phyloP scores from a whole-genome alignment of 2,329 filamentous ascomycete species.

The Diaporthe destruens region DNA sequence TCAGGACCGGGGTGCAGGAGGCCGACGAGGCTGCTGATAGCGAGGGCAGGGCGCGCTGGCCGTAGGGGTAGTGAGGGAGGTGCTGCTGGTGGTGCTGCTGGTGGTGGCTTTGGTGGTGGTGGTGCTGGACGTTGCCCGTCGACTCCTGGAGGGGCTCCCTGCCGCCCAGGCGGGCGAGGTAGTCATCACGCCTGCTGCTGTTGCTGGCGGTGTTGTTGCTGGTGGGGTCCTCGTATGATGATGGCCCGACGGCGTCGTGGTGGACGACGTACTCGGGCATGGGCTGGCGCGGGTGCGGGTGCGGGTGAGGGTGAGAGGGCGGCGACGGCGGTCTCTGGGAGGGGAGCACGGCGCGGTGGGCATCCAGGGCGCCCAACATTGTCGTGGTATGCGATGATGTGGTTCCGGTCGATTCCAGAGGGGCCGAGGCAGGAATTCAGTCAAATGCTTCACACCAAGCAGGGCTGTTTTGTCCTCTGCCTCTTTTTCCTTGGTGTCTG shows the following conservation, averaged over 20 bases:
- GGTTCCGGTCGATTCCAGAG: slow-evolving; percentile 11
- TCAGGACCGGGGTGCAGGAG: slow-evolving; percentile 41
- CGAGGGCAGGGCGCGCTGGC: slow-evolving; percentile 38
- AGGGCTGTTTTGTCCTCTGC: not conserved
- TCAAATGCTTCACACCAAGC: slow-evolving; percentile 24
- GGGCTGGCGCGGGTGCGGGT: slow-evolving; percentile 39
- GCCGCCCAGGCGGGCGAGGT: slow-evolving; percentile 30
- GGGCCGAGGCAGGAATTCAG: slow-evolving; percentile 47
- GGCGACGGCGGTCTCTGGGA: slow-evolving; percentile 57
- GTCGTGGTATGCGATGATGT: slow-evolving; percentile 42
- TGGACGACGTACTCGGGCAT: slow-evolving; percentile 35
- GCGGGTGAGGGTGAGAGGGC: slow-evolving; percentile 55
- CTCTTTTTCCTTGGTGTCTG: not conserved
- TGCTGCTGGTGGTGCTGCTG: slow-evolving; percentile 58
- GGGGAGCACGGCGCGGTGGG: slow-evolving; percentile 61
- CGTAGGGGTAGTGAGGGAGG: slow-evolving; percentile 46
- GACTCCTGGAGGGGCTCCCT: slow-evolving; percentile 65
- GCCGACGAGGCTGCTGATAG: slow-evolving; percentile 23
- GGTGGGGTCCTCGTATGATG: slow-evolving; percentile 21
- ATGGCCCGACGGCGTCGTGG: slow-evolving; percentile 10
- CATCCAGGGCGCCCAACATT: slow-evolving; percentile 56
- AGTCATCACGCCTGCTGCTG: slow-evolving; percentile 10
- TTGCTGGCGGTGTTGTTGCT: slow-evolving; percentile 2
- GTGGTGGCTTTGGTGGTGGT: slow-evolving; percentile 46
- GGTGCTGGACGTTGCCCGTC: slow-evolving; percentile 64